Percentiles rank a stretch among this genome's conserved stretches.
These are phyloP conservation scores for Podosphaera aphanis DNA, from an alignment of 2,329 filamentous ascomycete species.

Conservation along the genomic window DNA sequence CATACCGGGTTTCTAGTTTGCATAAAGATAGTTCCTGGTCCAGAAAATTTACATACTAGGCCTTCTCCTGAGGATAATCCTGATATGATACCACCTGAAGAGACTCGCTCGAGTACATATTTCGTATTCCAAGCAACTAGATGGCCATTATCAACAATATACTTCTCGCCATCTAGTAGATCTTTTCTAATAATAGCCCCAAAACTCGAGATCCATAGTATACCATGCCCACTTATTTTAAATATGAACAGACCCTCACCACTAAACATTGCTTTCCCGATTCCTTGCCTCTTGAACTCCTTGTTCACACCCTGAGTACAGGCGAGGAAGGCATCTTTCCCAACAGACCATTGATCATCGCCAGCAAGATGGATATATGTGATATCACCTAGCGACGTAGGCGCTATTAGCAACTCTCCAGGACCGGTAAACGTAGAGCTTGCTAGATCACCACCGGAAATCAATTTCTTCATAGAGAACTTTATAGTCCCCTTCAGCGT, in stretches of 20 bases:
- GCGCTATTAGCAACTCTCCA: constrained; percentile 70
- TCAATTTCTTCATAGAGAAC: constrained; percentile 78
- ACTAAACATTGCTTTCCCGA: constrained; percentile 80
- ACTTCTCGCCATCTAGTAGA: constrained; percentile 60
- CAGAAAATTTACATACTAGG: constrained; percentile 81
- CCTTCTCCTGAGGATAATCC: constrained; percentile 63
- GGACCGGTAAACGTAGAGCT: constrained; percentile 69
- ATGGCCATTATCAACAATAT: constrained; percentile 82
- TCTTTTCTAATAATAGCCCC: constrained; percentile 91
- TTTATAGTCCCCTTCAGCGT: constrained; percentile 64
- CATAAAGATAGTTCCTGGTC: constrained; percentile 73
- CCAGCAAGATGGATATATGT: constrained; percentile 54
- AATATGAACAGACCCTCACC: constrained; percentile 85
- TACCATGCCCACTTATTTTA: constrained; percentile 55
- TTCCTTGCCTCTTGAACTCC: constrained; percentile 64
- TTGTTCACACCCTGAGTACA: constrained; percentile 71
- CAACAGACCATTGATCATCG: constrained; percentile 57
- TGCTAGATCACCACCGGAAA: constrained; percentile 57
- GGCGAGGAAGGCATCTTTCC: constrained; percentile 68
- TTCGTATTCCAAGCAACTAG: constrained; percentile 93
- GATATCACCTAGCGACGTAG: constrained; percentile 61
- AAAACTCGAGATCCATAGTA: constrained; percentile 80
- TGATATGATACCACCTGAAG: constrained; percentile 85
- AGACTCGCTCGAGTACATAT: constrained; percentile 72
- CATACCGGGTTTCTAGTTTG: constrained; percentile 70